phyloP scores from a whole-genome alignment of 2,329 filamentous ascomycete genomes.

The Colletotrichum sojae region DNA sequence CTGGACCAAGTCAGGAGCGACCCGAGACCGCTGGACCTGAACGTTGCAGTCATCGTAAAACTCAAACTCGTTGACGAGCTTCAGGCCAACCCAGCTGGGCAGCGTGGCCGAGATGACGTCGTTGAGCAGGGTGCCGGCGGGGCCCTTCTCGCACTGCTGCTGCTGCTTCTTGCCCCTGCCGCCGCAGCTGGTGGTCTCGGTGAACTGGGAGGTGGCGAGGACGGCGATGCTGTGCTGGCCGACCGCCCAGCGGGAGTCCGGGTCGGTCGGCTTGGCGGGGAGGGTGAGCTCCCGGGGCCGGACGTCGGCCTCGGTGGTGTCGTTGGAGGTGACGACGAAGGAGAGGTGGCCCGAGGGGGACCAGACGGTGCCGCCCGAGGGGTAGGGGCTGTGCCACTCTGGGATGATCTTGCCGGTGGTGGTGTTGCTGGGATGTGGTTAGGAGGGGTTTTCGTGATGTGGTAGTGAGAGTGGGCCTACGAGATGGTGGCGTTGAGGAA shows the following conservation, averaged over 20 bases:
- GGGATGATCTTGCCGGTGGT: slow-evolving; percentile 23
- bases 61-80: slow-evolving; percentile 27
- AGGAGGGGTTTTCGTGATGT: not conserved
- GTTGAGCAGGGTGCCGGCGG: slow-evolving; percentile 17
- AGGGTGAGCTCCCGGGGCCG: slow-evolving; percentile 18
- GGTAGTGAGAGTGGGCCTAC: not conserved
- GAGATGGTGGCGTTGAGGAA: slow-evolving; percentile 26
- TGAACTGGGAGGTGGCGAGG: slow-evolving; percentile 9
- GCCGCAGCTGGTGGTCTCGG: slow-evolving; percentile 7
- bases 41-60: slow-evolving; percentile 21
- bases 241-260: slow-evolving; percentile 20
- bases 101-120: slow-evolving; percentile 23
- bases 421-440: not conserved
- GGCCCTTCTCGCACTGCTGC: slow-evolving; percentile 9
- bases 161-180: not conserved
- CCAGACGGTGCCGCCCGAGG: slow-evolving; percentile 20
- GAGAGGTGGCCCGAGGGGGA: slow-evolving; percentile 15
- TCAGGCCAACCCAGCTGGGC: slow-evolving; percentile 23
- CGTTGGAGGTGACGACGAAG: slow-evolving; percentile 33
- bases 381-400: slow-evolving; percentile 33
- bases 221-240: slow-evolving; percentile 28
- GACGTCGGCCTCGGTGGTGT: slow-evolving; percentile 26
- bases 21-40: slow-evolving; percentile 18
- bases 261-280: slow-evolving; percentile 13
- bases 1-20: slow-evolving; percentile 7